Evolutionary conservation across 768 basidiomycete genomes (phyloP).

Genomic region (Kwoniella sp.): DNA sequence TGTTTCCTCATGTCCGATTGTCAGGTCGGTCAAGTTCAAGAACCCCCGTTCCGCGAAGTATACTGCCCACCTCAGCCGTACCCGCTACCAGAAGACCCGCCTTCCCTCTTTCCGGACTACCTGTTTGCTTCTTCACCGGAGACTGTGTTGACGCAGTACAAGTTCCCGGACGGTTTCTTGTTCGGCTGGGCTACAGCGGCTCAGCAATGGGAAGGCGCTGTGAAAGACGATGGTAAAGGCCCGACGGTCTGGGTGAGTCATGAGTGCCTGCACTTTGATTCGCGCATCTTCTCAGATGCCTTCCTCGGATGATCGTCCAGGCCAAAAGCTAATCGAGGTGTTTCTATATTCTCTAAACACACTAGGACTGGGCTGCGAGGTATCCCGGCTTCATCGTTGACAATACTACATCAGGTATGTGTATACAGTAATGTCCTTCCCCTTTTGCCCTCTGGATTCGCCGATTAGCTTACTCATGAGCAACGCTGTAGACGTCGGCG

Average conservation of each 20-base stretch:
- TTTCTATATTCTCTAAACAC: no score
- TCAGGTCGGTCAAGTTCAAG: conserved; percentile 22
- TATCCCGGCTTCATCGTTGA: conserved; percentile 29
- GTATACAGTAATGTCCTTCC: neutral
- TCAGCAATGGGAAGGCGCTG: conserved; percentile 64
- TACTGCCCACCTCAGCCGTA: conserved; percentile 27
- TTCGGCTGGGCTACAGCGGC: conserved; percentile 64
- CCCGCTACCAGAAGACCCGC: conserved; percentile 22
- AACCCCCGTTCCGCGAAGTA: conserved; percentile 14
- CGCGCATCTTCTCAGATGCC: neutral
- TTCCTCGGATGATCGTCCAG: no score
- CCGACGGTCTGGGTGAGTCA: conserved; percentile 58
- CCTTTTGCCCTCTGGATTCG: neutral
- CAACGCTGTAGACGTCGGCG: conserved; percentile 53
- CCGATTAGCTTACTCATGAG: no score
- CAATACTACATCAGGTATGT: conserved; percentile 27
- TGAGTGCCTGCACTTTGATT: neutral
- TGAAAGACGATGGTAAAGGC: conserved; percentile 38
- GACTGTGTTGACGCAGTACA: conserved; percentile 60
- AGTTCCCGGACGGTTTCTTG: conserved; percentile 61
- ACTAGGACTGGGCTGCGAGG: conserved; percentile 25
- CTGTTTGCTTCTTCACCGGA: conserved; percentile 50
- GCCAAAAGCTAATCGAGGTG: no score
- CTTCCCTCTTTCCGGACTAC: conserved; percentile 25
- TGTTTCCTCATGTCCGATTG: no score